Conservation (phyloP, 371 early-diverging fungal genomes). For the Actinomortierella wolfii region DNA sequence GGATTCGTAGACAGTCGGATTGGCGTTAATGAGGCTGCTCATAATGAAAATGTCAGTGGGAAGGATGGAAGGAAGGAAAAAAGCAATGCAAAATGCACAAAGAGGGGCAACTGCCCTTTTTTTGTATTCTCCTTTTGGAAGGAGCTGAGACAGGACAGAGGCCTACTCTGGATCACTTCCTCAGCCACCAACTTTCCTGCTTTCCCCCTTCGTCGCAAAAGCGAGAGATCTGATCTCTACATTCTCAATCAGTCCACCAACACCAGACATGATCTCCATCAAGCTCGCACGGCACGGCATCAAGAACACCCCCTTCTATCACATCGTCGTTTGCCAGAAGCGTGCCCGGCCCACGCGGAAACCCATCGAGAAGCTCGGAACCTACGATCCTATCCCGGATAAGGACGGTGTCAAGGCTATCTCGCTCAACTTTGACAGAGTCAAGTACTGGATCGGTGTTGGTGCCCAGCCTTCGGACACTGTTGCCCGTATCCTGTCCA, state of each 20-base stretch:
- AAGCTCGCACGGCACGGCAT: slow-evolving; percentile 90
- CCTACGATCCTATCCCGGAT: slow-evolving; percentile 89
- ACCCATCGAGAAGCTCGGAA: slow-evolving; percentile 91
- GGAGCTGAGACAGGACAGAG: neutral
- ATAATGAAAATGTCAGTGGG: slow-evolving; percentile 4
- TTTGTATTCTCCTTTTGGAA: neutral
- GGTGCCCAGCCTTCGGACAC: slow-evolving; percentile 94
- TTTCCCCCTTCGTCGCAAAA: too few species aligned
- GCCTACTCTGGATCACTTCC: neutral
- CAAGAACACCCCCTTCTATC: slow-evolving; percentile 89
- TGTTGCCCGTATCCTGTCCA: slow-evolving; percentile 87
- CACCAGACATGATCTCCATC: slow-evolving; percentile 57
- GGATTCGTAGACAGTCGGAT: slow-evolving; percentile 79
- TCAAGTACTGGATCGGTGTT: slow-evolving; percentile 95
- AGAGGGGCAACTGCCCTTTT: neutral
- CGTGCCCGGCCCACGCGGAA: slow-evolving; percentile 85
- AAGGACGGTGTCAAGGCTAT: slow-evolving; percentile 79
- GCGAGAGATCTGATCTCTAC: neutral
- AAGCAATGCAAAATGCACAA: too few species aligned
- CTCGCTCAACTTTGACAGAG: slow-evolving; percentile 84
- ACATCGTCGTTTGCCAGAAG: slow-evolving; percentile 90
- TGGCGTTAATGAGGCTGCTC: slow-evolving; percentile 73
- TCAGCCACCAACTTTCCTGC: too few species aligned
- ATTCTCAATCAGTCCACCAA: neutral
- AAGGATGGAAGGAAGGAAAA: neutral